Conservation (phyloP, 1,284 basidiomycete species). For the Ceratobasidium sp. region DNA sequence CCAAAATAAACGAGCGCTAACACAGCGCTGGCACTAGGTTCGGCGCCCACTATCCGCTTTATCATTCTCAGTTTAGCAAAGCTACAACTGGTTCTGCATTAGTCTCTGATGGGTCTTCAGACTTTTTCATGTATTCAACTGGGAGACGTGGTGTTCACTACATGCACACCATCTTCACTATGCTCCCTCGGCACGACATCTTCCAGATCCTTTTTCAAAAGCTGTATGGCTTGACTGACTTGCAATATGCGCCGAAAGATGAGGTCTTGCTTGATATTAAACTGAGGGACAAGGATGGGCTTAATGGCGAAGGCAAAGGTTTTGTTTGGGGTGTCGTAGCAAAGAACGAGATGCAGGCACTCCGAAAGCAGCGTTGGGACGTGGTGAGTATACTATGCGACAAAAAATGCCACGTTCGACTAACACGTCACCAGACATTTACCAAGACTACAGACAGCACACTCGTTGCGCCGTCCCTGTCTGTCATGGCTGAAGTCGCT, state of each 20-base stretch:
- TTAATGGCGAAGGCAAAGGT: slow-evolving; percentile 51
- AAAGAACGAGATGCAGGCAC: slow-evolving; percentile 76
- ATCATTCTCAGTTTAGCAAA: slow-evolving; percentile 73
- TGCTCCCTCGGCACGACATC: slow-evolving; percentile 85
- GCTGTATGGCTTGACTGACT: slow-evolving; percentile 72
- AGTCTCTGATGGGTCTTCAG: slow-evolving; percentile 73
- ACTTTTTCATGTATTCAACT: slow-evolving; percentile 86
- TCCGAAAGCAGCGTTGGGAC: slow-evolving; percentile 84
- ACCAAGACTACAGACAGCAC: slow-evolving; percentile 78
- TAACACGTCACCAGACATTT: slow-evolving; percentile 55
- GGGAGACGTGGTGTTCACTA: slow-evolving; percentile 79
- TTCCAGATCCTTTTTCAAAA: slow-evolving; percentile 71
- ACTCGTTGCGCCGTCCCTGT: slow-evolving; percentile 66
- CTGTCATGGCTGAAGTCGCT: slow-evolving; percentile 83
- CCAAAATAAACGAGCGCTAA: neutral
- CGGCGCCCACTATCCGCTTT: slow-evolving; percentile 64
- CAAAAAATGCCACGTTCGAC: neutral
- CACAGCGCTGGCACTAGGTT: slow-evolving; percentile 59
- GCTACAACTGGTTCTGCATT: slow-evolving; percentile 63
- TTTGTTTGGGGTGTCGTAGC: slow-evolving; percentile 87
- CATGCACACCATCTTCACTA: slow-evolving; percentile 79
- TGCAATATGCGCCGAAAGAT: slow-evolving; percentile 75
- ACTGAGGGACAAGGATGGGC: slow-evolving; percentile 59
- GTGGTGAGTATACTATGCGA: slow-evolving; percentile 66
- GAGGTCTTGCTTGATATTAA: slow-evolving; percentile 80